Percentiles rank a stretch among this genome's conserved stretches.
Conservation (phyloP, 805 yeast genomes). For the Starmerella davenportii region DNA sequence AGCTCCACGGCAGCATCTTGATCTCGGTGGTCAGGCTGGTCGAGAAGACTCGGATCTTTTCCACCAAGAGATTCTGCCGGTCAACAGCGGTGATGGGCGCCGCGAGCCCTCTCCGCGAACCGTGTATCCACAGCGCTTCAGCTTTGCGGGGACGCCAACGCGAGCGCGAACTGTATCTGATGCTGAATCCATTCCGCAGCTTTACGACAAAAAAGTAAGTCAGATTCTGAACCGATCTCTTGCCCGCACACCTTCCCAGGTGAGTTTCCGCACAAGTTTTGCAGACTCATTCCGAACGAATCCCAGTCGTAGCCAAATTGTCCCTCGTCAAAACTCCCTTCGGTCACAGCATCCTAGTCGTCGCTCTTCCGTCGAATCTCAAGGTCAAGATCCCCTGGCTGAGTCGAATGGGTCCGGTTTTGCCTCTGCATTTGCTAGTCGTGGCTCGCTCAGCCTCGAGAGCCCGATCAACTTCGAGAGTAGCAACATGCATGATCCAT, state of each 20-base stretch:
- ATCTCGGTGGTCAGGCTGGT: neutral
- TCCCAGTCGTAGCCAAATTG: neutral
- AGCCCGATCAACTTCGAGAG: neutral
- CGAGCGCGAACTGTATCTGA: conserved; percentile 9
- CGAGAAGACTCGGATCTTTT: neutral
- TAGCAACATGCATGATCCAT: neutral
- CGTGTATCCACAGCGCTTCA: neutral
- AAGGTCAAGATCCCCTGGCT: neutral
- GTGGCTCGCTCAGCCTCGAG: neutral
- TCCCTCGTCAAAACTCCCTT: neutral
- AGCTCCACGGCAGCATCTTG: conserved; percentile 5
- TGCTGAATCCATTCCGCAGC: conserved; percentile 34
- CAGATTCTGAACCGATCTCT: conserved; percentile 54
- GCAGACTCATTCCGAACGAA: conserved; percentile 40
- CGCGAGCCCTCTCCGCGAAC: too few species aligned
- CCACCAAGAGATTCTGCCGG: neutral
- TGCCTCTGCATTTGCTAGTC: conserved; percentile 2
- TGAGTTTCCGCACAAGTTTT: conserved; percentile 58
- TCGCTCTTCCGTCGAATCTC: neutral
- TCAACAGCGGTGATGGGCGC: neutral
- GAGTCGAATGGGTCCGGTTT: neutral
- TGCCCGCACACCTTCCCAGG: conserved; percentile 54
- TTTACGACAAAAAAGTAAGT: conserved; percentile 64
- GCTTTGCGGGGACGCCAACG: neutral
- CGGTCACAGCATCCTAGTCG: neutral